A percentile compares a stretch with the other conserved stretches of the same genome.
phyloP scores from a whole-genome alignment of 495 filamentous ascomycete species.

The Aeminium ludgeri region DNA sequence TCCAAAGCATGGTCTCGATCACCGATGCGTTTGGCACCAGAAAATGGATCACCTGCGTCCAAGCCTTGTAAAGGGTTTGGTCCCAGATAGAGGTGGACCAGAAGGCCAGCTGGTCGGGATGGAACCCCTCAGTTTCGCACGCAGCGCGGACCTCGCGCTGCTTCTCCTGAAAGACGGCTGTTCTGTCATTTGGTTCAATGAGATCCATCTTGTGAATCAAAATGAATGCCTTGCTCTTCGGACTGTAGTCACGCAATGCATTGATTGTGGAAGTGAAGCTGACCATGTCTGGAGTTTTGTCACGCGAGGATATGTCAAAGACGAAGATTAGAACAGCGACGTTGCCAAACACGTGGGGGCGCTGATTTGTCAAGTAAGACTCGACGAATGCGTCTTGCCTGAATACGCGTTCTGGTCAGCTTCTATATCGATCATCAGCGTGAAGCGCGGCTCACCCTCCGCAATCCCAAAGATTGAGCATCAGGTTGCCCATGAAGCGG shows the following conservation, averaged over 20 bases:
- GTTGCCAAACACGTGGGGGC: constrained; percentile 85
- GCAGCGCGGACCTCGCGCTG: constrained; percentile 54
- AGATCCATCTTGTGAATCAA: constrained; percentile 98
- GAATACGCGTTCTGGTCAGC: constrained; percentile 5
- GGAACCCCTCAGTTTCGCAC: constrained; percentile 44
- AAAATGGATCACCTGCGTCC: constrained; percentile 92
- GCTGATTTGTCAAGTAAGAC: constrained; percentile 86
- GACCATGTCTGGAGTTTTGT: constrained; percentile 76
- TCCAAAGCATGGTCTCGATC: constrained; percentile 67
- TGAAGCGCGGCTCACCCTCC: constrained; percentile 44
- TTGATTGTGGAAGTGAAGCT: constrained; percentile 76
- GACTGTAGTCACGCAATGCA: constrained; percentile 70
- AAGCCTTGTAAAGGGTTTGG: constrained; percentile 92
- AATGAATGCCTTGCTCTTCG: constrained; percentile 70
- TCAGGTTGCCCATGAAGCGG: constrained; percentile 93
- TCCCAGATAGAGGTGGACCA: constrained; percentile 98
- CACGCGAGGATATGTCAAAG: constrained; percentile 92
- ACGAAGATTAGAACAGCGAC: constrained; percentile 98
- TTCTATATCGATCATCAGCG: constrained; percentile 1
- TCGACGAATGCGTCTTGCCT: constrained; percentile 98
- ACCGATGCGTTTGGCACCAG: constrained; percentile 83
- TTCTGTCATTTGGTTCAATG: constrained; percentile 38
- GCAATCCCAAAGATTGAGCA: constrained; percentile 96
- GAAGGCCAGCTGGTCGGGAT: constrained; percentile 32
- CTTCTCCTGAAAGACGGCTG: constrained; percentile 64